These are phyloP conservation scores for Moricandia arvensis DNA, from an alignment of 345 rosid genomes.

Conservation along the genomic window DNA sequence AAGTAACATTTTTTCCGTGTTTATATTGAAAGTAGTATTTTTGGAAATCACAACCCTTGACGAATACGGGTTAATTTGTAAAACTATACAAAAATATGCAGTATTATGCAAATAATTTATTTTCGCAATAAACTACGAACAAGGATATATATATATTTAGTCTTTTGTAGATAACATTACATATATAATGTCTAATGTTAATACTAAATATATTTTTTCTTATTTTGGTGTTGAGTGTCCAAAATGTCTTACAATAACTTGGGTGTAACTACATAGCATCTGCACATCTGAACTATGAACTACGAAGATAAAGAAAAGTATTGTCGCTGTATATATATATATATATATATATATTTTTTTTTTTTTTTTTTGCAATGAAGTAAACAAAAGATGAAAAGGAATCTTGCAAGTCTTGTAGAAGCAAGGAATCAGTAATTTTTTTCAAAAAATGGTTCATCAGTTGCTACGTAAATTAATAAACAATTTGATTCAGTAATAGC, in stretches of 20 bases:
- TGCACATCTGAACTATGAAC: background rate
- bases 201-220: too few species aligned
- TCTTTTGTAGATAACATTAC: background rate
- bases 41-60: background rate
- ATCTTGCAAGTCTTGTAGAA: slow-evolving; percentile 32
- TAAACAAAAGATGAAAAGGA: background rate
- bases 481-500: slow-evolving; percentile 66
- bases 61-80: background rate
- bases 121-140: background rate
- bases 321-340: slow-evolving; percentile 1
- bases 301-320: background rate
- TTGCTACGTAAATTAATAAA: slow-evolving; percentile 5
- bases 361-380: slow-evolving; percentile 9
- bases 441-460: slow-evolving; percentile 10
- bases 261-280: slow-evolving; percentile 25
- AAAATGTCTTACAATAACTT: slow-evolving; percentile 6
- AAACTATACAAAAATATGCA: too few species aligned
- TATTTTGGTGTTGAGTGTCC: background rate
- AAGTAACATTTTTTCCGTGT: background rate
- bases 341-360: too few species aligned
- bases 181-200: background rate
- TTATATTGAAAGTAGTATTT: background rate
- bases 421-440: slow-evolving; percentile 33
- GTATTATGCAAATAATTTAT: background rate
- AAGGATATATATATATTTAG: too few species aligned